Evolutionary conservation across 768 basidiomycete genomes (phyloP), one percentile per base, ranked within the genome.

Genomic region (Auricularia heimuer): DNA sequence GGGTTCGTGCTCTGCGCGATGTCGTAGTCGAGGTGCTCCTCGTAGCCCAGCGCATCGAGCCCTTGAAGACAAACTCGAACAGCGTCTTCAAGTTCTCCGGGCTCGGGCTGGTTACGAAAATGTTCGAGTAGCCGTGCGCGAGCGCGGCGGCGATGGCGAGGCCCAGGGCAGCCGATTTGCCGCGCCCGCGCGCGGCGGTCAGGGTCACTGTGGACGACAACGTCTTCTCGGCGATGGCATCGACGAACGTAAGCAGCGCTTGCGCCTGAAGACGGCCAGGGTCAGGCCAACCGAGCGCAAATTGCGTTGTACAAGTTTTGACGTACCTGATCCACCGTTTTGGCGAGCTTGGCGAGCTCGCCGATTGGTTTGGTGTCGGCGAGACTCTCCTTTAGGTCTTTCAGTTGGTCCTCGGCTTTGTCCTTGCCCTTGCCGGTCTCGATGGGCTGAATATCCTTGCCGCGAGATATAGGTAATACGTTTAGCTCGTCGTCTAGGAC

Each of bases 1-100:
- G 93, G 88, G 73, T 92, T 92, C n/a, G 90, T 93, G 67, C 91
- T 94, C 75, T 96, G 93, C 42, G 89, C 85, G 67, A 98, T 93
- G 71, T 98, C 97, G 69, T 98, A 99, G 71, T 98, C 96, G 62
- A 97, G 81, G 76, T 98, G 96, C 73, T 98, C 97, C 75, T 98
- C 94, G 72, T 95, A 99, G 1, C 94, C 94, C 42, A 98, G 77
- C 2, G 83, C 89, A 72, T 98, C 96, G 78, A 99, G 78, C 1
- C 96, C 73, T 97, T 96, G 82, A 97, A 97, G 34, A 98, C 83
- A 74, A 99, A 98, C 65, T 98, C 94, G 71, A 98, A 99, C n/a
- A 98, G 74, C 0, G 96, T 98, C 78, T 90, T 95, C 77, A 99
- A 78, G 75, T 99, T 99, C 76, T 98, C 96, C 1, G 97, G 97